phyloP scores from a whole-genome alignment of 495 filamentous ascomycete genomes.

The Hypoxylon lienhwacheense region DNA sequence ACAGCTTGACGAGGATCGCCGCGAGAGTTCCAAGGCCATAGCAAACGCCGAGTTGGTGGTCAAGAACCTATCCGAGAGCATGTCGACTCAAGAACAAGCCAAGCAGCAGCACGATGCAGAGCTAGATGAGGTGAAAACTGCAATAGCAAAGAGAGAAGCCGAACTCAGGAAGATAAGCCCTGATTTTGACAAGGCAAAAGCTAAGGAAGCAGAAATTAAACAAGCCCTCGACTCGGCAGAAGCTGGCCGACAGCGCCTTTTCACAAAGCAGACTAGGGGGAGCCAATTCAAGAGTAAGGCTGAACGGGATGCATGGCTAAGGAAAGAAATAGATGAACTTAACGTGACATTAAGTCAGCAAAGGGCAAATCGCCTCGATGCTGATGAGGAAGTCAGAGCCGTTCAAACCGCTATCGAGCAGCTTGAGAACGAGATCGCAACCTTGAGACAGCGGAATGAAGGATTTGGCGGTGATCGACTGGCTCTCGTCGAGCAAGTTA shows the following conservation, averaged over 20 bases:
- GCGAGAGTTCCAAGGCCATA: conserved; percentile 70
- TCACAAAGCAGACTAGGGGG: conserved; percentile 93
- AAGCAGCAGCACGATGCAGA: conserved; percentile 70
- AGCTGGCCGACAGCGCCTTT: conserved; percentile 73
- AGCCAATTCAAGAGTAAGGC: conserved; percentile 83
- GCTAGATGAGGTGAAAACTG: conserved; percentile 67
- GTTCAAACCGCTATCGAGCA: conserved; percentile 69
- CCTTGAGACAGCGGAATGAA: conserved; percentile 72
- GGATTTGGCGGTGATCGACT: conserved; percentile 74
- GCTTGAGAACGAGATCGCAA: conserved; percentile 71
- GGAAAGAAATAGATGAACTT: conserved; percentile 78
- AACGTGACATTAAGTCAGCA: conserved; percentile 73
- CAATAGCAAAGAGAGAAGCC: conserved; percentile 74
- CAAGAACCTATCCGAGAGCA: conserved; percentile 77
- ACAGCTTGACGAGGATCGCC: conserved; percentile 87
- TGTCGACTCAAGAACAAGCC: conserved; percentile 73
- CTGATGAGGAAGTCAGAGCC: conserved; percentile 79
- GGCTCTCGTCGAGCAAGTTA: conserved; percentile 68
- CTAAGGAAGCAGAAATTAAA: conserved; percentile 69
- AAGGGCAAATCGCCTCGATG: conserved; percentile 78
- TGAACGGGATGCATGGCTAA: conserved; percentile 83
- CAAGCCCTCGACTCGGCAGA: conserved; percentile 74
- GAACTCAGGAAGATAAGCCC: conserved; percentile 75
- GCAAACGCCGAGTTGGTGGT: conserved; percentile 85
- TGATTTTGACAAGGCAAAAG: conserved; percentile 70